These are phyloP conservation scores for Friedmanniomyces simplex DNA, from an alignment of 495 filamentous ascomycete genomes.

Conservation along the genomic window DNA sequence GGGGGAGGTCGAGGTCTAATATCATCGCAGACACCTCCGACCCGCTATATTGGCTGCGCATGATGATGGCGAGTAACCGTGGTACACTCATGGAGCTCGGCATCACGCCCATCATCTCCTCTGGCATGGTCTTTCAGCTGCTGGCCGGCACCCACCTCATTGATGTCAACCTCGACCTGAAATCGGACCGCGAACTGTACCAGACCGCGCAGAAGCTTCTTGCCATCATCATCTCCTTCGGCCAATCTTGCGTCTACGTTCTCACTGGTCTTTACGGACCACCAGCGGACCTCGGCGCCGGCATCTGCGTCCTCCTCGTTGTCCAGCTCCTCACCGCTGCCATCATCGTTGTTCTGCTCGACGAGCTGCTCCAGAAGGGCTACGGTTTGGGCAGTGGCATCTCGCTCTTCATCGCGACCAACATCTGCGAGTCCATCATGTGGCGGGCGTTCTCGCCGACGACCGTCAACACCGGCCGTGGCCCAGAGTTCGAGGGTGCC, in stretches of 20 bases:
- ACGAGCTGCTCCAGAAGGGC: conserved; percentile 98
- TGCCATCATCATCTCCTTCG: conserved; percentile 93
- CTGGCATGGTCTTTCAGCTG: conserved; percentile 99
- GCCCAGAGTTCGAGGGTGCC: conserved; percentile 97
- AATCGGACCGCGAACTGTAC: conserved; percentile 98
- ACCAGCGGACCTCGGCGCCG: conserved; percentile 89
- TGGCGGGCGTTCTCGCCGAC: conserved; percentile 99
- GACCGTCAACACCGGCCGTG: conserved; percentile 98
- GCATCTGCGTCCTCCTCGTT: conserved; percentile 94
- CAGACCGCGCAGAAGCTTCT: conserved; percentile 99
- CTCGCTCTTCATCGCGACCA: conserved; percentile 98
- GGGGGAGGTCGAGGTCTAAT: conserved; percentile 2
- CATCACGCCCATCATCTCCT: conserved; percentile 98
- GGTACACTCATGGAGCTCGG: conserved; percentile 98
- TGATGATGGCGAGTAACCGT: conserved; percentile 99
- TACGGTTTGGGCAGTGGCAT: conserved; percentile 98
- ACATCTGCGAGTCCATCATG: conserved; percentile 99
- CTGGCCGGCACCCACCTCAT: conserved; percentile 99
- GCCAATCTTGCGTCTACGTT: conserved; percentile 93
- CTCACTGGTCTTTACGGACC: conserved; percentile 96
- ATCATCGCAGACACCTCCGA: conserved; percentile 55
- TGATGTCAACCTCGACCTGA: conserved; percentile 91
- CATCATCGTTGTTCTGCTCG: conserved; percentile 96
- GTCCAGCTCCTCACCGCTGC: conserved; percentile 94
- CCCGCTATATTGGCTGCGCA: conserved; percentile 98